Conservation (phyloP, 345 rosid genomes). For the Aquilaria malaccensis region DNA sequence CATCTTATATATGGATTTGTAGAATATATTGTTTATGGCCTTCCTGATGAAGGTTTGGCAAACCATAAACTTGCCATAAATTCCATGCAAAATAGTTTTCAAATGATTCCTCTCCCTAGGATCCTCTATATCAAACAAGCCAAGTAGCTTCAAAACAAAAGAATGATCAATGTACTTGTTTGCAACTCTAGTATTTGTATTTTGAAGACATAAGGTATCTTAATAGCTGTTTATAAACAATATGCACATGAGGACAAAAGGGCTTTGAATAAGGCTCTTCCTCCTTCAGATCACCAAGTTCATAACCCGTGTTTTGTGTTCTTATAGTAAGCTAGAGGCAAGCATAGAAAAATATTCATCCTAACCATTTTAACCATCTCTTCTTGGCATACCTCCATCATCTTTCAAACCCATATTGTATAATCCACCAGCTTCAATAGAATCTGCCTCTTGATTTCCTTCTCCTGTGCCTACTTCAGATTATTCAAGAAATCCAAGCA, state of each 20-base stretch:
- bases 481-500: constrained; percentile 61
- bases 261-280: constrained; percentile 75
- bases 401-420: constrained; percentile 62
- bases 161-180: no score
- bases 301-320: constrained; percentile 48
- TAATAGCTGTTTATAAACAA: constrained; percentile 56
- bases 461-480: constrained; percentile 42
- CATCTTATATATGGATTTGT: no score
- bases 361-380: constrained; percentile 69
- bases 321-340: constrained; percentile 67
- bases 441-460: constrained; percentile 73
- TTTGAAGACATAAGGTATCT: constrained; percentile 68
- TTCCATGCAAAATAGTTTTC: no score
- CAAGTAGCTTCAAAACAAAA: no score
- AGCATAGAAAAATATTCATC: constrained; percentile 47
- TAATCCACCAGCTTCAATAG: constrained; percentile 64
- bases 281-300: constrained; percentile 54
- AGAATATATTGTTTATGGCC: no score
- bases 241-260: constrained; percentile 78
- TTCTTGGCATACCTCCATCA: constrained; percentile 59
- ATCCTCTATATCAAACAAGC: no score
- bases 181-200: constrained; percentile 35
- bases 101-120: no score
- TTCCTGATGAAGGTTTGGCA: no score
- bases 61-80: no score